These are phyloP conservation scores for Mycena citricolor DNA, from an alignment of 1,284 basidiomycete species.

Conservation along the genomic window DNA sequence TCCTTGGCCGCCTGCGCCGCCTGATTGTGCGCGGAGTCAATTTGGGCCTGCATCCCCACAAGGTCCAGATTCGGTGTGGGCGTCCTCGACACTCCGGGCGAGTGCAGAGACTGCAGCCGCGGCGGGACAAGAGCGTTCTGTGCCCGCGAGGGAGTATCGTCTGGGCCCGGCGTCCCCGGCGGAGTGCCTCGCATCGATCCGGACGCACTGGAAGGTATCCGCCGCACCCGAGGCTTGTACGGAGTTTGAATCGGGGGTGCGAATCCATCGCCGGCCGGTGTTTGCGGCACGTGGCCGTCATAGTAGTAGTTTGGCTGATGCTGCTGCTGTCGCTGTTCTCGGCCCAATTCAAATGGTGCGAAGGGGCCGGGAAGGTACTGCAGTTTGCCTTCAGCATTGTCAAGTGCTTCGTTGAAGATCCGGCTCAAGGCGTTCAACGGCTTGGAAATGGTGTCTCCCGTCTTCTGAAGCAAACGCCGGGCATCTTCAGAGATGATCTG, in stretches of 20 bases:
- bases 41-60: conserved; percentile 71
- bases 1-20: conserved; percentile 64
- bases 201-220: conserved; percentile 38
- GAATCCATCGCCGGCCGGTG: conserved; percentile 39
- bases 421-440: conserved; percentile 85
- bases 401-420: conserved; percentile 80
- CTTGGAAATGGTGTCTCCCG: conserved; percentile 85
- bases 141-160: conserved; percentile 51
- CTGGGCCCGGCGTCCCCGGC: conserved; percentile 40
- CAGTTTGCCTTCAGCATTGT: conserved; percentile 50
- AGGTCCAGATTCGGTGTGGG: conserved; percentile 72
- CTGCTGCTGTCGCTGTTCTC: conserved; percentile 35
- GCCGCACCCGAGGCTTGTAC: conserved; percentile 70
- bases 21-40: conserved; percentile 71
- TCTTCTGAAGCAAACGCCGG: conserved; percentile 79
- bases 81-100: conserved; percentile 55
- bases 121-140: conserved; percentile 22
- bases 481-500: conserved; percentile 76
- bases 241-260: conserved; percentile 59
- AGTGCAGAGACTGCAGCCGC: conserved; percentile 39
- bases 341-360: conserved; percentile 56
- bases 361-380: conserved; percentile 63
- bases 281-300: conserved; percentile 34
- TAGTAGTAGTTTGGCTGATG: conserved; percentile 27
- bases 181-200: conserved; percentile 27